These are phyloP conservation scores for Melampsora larici-populina DNA, from an alignment of 1,284 basidiomycete species.

Conservation along the genomic window DNA sequence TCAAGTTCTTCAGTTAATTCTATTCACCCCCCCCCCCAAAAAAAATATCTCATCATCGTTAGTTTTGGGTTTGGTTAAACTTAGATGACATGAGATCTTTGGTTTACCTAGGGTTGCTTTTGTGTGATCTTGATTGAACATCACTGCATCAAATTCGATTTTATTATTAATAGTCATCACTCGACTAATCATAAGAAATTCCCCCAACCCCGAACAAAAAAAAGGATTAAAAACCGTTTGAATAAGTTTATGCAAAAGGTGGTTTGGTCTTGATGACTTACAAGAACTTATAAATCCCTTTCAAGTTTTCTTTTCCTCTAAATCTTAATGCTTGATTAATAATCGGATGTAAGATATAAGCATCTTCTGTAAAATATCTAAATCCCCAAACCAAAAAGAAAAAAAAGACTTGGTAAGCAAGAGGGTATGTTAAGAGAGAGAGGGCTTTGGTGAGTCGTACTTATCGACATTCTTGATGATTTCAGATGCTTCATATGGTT, in stretches of 20 bases:
- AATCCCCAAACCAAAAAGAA: not conserved
- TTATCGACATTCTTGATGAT: not conserved
- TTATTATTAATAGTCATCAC: conserved; percentile 4
- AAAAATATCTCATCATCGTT: not conserved
- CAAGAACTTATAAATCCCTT: not conserved
- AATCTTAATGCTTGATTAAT: not conserved
- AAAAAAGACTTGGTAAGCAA: not conserved
- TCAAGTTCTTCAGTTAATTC: not conserved
- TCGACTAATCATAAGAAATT: no score
- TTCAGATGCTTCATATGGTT: not conserved
- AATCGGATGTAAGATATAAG: not conserved
- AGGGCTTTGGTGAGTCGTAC: no score
- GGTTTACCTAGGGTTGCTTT: not conserved
- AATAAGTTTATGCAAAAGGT: no score
- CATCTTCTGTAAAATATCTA: conserved; percentile 5
- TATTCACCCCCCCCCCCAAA: no score
- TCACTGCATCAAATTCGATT: not conserved
- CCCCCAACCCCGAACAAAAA: no score
- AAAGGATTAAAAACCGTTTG: no score
- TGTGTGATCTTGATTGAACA: not conserved
- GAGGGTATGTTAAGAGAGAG: no score
- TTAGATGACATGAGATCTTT: not conserved
- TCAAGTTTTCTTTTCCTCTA: not conserved
- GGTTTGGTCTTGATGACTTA: not conserved
- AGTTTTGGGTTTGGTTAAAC: not conserved